These are phyloP conservation scores for Eucalyptus curtisii DNA, from an alignment of 345 rosid genomes.

Conservation along the genomic window DNA sequence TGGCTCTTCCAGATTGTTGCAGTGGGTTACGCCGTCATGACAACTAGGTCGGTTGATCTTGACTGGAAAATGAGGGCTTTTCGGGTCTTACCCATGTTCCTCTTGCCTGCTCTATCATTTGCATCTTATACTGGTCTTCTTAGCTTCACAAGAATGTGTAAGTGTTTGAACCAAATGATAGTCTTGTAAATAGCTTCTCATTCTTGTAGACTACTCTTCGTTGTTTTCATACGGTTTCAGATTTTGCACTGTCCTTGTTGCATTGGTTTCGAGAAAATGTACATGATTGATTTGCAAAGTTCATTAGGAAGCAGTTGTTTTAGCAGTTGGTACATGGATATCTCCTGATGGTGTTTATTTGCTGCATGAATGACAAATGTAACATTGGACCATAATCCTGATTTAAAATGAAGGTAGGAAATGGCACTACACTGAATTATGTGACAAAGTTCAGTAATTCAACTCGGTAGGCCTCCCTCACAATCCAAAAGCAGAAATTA, in stretches of 20 bases:
- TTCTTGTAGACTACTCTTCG: neutral
- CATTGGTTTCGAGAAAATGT: neutral
- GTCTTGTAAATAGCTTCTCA: neutral
- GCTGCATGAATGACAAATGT: neutral
- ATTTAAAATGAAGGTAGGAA: neutral
- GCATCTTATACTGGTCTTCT: slow-evolving; percentile 16
- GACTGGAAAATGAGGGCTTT: slow-evolving; percentile 41
- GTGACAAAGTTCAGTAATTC: neutral
- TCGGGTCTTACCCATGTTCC: slow-evolving; percentile 33
- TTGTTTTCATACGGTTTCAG: neutral
- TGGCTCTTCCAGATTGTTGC: slow-evolving; percentile 17
- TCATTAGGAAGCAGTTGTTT: neutral
- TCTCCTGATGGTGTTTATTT: neutral
- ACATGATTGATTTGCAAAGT: neutral
- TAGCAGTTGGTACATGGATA: neutral
- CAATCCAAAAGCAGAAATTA: neutral
- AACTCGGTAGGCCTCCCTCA: neutral
- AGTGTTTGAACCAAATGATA: neutral
- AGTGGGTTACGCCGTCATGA: slow-evolving; percentile 25
- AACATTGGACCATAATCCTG: neutral
- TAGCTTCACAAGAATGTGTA: slow-evolving; percentile 26
- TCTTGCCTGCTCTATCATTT: slow-evolving; percentile 27
- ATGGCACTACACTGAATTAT: neutral
- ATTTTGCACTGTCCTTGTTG: neutral
- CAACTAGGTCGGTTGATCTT: slow-evolving; percentile 28